Evolutionary conservation across 1,139 yeast genomes (phyloP).

Genomic region (Geotrichum aggregatum): DNA sequence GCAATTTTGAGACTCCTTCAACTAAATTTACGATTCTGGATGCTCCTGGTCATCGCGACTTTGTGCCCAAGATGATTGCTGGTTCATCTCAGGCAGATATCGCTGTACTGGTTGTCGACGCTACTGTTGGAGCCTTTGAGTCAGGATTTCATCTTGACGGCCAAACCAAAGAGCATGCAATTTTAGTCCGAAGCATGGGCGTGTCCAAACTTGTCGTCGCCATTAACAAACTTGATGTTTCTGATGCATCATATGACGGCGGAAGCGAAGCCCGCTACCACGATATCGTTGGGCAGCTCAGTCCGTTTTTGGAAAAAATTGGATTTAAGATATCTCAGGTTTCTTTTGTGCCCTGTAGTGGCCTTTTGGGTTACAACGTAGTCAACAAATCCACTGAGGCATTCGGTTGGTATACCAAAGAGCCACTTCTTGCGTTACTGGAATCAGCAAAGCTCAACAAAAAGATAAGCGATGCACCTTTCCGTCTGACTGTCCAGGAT

Average conservation of each 20-base stretch:
- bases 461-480: slow-evolving; percentile 34
- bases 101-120: slow-evolving; percentile 71
- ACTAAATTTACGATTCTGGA: slow-evolving; percentile 83
- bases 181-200: slow-evolving; percentile 78
- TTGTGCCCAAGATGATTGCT: slow-evolving; percentile 97
- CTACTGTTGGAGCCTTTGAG: slow-evolving; percentile 82
- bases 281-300: slow-evolving; percentile 56
- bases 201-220: slow-evolving; percentile 71
- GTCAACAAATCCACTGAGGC: slow-evolving; percentile 41
- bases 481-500: slow-evolving; percentile 45
- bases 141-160: slow-evolving; percentile 84
- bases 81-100: slow-evolving; percentile 84
- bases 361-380: slow-evolving; percentile 79
- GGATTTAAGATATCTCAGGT: slow-evolving; percentile 55
- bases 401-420: slow-evolving; percentile 62
- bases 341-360: slow-evolving; percentile 78
- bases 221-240: slow-evolving; percentile 81
- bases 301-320: slow-evolving; percentile 54
- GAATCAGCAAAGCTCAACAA: slow-evolving; percentile 28
- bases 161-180: slow-evolving; percentile 90
- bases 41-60: slow-evolving; percentile 97
- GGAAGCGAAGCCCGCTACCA: slow-evolving; percentile 53
- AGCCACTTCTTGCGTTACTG: slow-evolving; percentile 58
- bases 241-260: slow-evolving; percentile 49
- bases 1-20: slow-evolving; percentile 64